These are phyloP conservation scores for Pleurotus giganteus DNA, from an alignment of 768 basidiomycete genomes.

Conservation along the genomic window DNA sequence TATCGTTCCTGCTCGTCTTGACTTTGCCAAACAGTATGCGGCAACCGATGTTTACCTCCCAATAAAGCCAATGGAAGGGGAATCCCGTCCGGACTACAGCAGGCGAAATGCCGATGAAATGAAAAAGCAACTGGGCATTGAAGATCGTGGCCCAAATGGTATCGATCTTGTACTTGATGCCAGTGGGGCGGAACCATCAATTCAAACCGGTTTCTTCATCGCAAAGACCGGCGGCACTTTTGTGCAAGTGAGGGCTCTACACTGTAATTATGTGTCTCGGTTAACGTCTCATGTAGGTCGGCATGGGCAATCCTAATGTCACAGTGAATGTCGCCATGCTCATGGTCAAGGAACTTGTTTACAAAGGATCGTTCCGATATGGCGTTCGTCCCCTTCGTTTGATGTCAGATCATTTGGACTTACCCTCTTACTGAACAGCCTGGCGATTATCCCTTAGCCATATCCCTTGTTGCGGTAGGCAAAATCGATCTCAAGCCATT, in stretches of 20 bases:
- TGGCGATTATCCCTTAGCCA: constrained; percentile 83
- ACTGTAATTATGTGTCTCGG: not conserved
- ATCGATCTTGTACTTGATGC: constrained; percentile 92
- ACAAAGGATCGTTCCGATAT: constrained; percentile 94
- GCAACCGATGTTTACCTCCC: constrained; percentile 78
- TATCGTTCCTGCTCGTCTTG: constrained; percentile 69
- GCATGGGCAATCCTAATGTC: constrained; percentile 81
- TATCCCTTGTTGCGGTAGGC: constrained; percentile 79
- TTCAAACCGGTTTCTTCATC: constrained; percentile 80
- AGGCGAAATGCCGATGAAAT: constrained; percentile 67
- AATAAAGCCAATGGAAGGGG: constrained; percentile 54
- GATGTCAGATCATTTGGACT: not conserved
- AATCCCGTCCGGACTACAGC: constrained; percentile 70
- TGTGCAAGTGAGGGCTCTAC: constrained; percentile 65
- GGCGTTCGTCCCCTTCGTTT: constrained; percentile 46
- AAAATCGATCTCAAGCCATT: constrained; percentile 85
- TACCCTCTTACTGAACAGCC: constrained; percentile 43
- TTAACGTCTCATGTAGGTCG: constrained; percentile 50
- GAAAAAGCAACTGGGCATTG: constrained; percentile 61
- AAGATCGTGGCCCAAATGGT: constrained; percentile 64
- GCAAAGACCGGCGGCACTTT: constrained; percentile 75
- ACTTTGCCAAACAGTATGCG: constrained; percentile 84
- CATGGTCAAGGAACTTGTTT: constrained; percentile 72
- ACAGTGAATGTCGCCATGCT: constrained; percentile 69
- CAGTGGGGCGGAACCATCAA: constrained; percentile 89